A percentile compares a stretch with the other conserved stretches of the same genome.
Evolutionary conservation across 306 rosid species (phyloP).

Genomic region (Cyamopsis tetragonoloba): DNA sequence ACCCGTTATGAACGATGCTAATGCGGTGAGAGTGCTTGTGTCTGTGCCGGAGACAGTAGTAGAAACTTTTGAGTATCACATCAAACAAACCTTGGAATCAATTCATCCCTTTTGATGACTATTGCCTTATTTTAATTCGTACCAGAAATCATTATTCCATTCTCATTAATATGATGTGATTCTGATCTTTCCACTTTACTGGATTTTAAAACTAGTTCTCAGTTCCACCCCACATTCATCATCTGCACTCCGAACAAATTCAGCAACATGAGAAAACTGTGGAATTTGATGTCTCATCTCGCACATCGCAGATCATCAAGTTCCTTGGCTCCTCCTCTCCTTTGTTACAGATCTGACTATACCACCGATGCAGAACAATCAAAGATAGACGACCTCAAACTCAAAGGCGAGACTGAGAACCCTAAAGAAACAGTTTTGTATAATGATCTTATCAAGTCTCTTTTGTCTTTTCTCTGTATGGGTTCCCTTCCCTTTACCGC

Average conservation of each 20-base stretch:
- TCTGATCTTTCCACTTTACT: too few relatives aligned
- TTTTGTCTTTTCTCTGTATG: conserved; percentile 65
- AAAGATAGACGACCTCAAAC: conserved; percentile 68
- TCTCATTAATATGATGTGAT: too few relatives aligned
- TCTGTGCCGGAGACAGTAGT: conserved; percentile 57
- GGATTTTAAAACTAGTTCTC: too few relatives aligned
- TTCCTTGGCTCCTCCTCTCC: conserved; percentile 20
- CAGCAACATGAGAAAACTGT: conserved; percentile 55
- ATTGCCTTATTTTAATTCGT: too few relatives aligned
- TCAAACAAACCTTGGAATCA: conserved; percentile 9
- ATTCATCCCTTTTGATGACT: too few relatives aligned
- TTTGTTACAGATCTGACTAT: conserved; percentile 28
- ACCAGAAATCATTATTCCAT: too few relatives aligned
- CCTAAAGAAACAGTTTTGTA: conserved; percentile 68
- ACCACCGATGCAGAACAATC: conserved; percentile 43
- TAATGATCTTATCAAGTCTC: conserved; percentile 44
- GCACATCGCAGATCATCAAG: conserved; percentile 37
- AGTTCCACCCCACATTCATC: too few relatives aligned
- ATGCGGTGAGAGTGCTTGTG: conserved; percentile 50
- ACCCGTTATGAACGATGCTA: conserved; percentile 46
- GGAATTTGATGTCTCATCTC: conserved; percentile 36
- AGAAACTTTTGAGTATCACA: conserved; percentile 43
- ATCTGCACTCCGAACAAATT: too few relatives aligned
- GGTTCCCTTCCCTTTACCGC: conserved; percentile 66
- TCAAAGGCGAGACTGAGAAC: conserved; percentile 83